Conservation (phyloP, 2,329 filamentous ascomycete species). For the Talaromyces sp. region DNA sequence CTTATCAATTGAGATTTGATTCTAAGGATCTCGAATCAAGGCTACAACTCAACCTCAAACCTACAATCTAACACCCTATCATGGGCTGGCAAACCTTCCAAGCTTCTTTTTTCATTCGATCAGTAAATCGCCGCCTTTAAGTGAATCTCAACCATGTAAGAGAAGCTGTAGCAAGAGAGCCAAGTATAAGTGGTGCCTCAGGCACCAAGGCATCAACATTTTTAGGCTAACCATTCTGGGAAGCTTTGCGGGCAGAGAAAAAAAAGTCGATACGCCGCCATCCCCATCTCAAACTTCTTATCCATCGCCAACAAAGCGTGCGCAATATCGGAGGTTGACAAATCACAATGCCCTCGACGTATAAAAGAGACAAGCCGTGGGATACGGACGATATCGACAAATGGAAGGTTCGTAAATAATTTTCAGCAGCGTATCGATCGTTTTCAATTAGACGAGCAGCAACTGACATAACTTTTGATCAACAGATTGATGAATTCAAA, state of each 20-base stretch:
- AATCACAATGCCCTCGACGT: conserved; percentile 73
- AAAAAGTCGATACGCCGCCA: conserved; percentile 13
- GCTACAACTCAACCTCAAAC: neutral
- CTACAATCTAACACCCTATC: neutral
- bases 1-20: neutral
- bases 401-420: conserved; percentile 65
- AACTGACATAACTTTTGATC: neutral
- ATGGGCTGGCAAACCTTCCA: no score
- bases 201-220: conserved; percentile 1
- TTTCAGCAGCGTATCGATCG: neutral
- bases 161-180: neutral
- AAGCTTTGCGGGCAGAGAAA: conserved; percentile 10
- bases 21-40: neutral
- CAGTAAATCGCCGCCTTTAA: neutral
- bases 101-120: neutral
- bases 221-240: conserved; percentile 3
- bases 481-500: conserved; percentile 73
- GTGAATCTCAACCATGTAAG: neutral
- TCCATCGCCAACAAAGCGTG: neutral
- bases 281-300: conserved; percentile 12
- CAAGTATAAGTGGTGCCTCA: neutral
- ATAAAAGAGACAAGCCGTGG: conserved; percentile 89
- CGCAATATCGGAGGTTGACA: neutral
- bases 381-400: conserved; percentile 97
- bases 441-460: neutral